Base-by-base conservation (phyloP, 257 asterid genomes). In the Plantago ovata region DNA sequence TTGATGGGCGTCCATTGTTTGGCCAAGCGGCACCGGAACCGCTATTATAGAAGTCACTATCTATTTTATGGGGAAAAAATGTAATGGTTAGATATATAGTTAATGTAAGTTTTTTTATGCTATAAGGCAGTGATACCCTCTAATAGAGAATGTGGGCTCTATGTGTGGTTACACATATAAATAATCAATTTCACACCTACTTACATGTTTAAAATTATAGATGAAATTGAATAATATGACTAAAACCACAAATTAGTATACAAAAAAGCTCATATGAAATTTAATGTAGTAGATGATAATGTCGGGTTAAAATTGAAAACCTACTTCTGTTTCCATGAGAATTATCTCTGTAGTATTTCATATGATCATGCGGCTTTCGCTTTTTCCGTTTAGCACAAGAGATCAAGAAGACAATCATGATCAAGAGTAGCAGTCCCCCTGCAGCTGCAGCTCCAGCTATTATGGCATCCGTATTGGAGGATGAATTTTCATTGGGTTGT, bases 381-480 rank as follows among this genome's bases (percentile, higher is more conserved):
- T 73, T 87, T 66, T 74, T 83, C 58, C 70, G 81, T 45, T 51
- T 75, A 28, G 66, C 28, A 19, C 86, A 75, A 42, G 67, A 67
- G 13, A 81, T n/a, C 56, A 79, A 19, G 53, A 73, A 66, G 28
- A 67, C 75, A 7, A 87, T 42, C 76, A 83, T 19, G 18, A 84
- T 13, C 12, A 79, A 47, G 15, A 87, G 68, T 58, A 87, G 60
- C 12, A 91, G 50, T 58, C 72, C 89, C 3, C 76, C 94, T 1
- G 84, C 87, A 0, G 73, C 86, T 0, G 84, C 84, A n/a, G 67
- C 81, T 65, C 96, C 96, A 3, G 77, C 85, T 36, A 83, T 69
- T 8, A 84, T 42, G 38, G 71, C 51, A 12, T 19, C 74, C 22
- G 68, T 22, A 11, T 72, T 57, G n/a, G 48, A 2, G 16, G 81